A percentile compares a stretch with the other conserved stretches of the same genome.
phyloP scores from a whole-genome alignment of 2,329 filamentous ascomycete species.

The Trichoderma aggressivum region DNA sequence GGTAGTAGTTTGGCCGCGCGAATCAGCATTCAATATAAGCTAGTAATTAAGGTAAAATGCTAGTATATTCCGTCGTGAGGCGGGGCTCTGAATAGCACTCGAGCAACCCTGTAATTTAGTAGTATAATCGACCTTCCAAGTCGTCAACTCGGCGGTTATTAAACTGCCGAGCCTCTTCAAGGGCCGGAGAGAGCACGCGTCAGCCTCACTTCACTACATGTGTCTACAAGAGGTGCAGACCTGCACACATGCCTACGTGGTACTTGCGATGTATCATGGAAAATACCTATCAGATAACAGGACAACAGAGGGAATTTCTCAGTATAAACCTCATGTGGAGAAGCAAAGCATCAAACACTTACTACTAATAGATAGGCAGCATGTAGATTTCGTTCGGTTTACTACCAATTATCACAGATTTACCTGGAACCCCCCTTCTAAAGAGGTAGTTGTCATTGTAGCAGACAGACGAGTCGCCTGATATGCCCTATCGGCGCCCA shows the following conservation, averaged over 20 bases:
- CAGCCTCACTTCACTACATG: not conserved
- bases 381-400: not conserved
- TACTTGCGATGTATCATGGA: not conserved
- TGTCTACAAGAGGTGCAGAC: not conserved
- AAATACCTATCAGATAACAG: not conserved
- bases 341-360: not conserved
- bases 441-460: too few species aligned
- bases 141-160: not conserved
- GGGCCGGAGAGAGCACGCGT: not conserved
- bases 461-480: not conserved
- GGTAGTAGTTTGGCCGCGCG: not conserved
- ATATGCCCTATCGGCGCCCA: not conserved
- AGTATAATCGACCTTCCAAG: not conserved
- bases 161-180: not conserved
- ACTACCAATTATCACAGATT: not conserved
- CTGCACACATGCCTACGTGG: not conserved
- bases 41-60: conserved; percentile 13
- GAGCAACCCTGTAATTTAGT: not conserved
- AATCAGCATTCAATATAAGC: not conserved
- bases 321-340: not conserved
- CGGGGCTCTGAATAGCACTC: not conserved
- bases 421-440: not conserved
- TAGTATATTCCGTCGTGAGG: not conserved
- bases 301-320: not conserved
- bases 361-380: not conserved